phyloP scores from a whole-genome alignment of 2,329 filamentous ascomycete species.

The Ceratocystiopsis minuta region DNA sequence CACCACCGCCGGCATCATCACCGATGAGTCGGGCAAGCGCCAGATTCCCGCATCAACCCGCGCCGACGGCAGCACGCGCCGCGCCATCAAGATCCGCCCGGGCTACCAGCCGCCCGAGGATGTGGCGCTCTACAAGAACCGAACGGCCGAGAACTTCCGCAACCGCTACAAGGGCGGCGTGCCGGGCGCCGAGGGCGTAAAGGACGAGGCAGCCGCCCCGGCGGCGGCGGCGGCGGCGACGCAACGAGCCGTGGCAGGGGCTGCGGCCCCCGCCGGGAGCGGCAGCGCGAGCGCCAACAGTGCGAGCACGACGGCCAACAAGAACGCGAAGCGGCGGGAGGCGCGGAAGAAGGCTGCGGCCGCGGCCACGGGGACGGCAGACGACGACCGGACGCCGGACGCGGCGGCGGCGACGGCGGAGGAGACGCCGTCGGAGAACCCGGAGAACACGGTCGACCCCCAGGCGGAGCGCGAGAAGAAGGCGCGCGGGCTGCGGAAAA shows the following conservation, averaged over 20 bases:
- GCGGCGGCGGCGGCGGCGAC: too few species aligned
- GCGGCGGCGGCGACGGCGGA: too few species aligned
- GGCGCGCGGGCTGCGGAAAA: slow-evolving; percentile 80
- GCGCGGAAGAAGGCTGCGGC: slow-evolving; percentile 17
- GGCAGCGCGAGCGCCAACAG: background rate
- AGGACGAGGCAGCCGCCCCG: background rate
- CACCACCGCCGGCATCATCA: slow-evolving; percentile 55
- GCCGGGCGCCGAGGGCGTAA: slow-evolving; percentile 47
- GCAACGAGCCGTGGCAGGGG: background rate
- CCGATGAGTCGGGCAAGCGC: slow-evolving; percentile 63
- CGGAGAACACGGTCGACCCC: slow-evolving; percentile 9
- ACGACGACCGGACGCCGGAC: slow-evolving; percentile 17
- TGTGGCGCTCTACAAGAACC: slow-evolving; percentile 89
- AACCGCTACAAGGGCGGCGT: slow-evolving; percentile 53
- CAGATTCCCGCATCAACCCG: slow-evolving; percentile 78
- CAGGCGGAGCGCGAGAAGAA: slow-evolving; percentile 82
- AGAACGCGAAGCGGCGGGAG: slow-evolving; percentile 81
- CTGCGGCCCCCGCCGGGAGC: background rate
- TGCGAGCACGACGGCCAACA: slow-evolving; percentile 42
- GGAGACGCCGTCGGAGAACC: too few species aligned
- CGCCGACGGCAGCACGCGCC: slow-evolving; percentile 77
- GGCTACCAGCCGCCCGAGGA: slow-evolving; percentile 92
- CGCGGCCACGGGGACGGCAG: slow-evolving; percentile 6
- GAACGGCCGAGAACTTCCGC: slow-evolving; percentile 70
- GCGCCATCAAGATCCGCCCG: slow-evolving; percentile 83